phyloP scores from a whole-genome alignment of 306 rosid species.

The Cicer bijugum region DNA sequence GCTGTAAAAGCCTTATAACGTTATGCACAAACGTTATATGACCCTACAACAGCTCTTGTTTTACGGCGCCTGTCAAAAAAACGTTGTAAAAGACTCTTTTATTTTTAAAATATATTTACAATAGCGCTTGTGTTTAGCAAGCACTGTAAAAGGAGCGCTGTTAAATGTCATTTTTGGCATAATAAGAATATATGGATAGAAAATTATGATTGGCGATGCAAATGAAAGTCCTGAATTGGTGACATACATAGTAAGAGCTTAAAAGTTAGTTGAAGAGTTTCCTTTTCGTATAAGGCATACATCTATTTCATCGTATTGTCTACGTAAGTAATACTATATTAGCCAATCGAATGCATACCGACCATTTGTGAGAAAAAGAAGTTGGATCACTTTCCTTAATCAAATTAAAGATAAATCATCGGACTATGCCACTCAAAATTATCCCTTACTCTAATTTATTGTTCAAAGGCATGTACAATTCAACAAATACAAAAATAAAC shows the following conservation, averaged over 20 bases:
- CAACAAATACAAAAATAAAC: no score
- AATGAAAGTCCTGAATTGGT: conserved; percentile 35
- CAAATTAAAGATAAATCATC: not conserved
- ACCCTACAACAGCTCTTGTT: no score
- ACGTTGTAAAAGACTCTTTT: no score
- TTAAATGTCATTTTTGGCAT: no score
- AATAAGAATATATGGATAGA: not conserved
- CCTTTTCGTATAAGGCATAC: conserved; percentile 54
- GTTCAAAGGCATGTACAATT: no score
- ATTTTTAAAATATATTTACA: no score
- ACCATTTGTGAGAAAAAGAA: conserved; percentile 25
- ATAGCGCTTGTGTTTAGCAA: no score
- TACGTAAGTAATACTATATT: conserved; percentile 5
- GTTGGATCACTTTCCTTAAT: conserved; percentile 4
- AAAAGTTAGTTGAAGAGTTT: conserved; percentile 38
- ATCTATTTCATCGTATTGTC: conserved; percentile 45
- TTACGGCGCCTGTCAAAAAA: no score
- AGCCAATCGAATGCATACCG: conserved; percentile 38
- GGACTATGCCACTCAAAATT: conserved; percentile 27
- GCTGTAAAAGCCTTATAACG: no score
- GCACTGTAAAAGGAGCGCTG: no score
- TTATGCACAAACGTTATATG: no score
- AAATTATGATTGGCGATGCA: conserved; percentile 20
- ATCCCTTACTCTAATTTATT: not conserved
- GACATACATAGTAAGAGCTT: not conserved